phyloP scores from a whole-genome alignment of 1,139 yeast genomes.

The Scheffersomyces segobiensis region DNA sequence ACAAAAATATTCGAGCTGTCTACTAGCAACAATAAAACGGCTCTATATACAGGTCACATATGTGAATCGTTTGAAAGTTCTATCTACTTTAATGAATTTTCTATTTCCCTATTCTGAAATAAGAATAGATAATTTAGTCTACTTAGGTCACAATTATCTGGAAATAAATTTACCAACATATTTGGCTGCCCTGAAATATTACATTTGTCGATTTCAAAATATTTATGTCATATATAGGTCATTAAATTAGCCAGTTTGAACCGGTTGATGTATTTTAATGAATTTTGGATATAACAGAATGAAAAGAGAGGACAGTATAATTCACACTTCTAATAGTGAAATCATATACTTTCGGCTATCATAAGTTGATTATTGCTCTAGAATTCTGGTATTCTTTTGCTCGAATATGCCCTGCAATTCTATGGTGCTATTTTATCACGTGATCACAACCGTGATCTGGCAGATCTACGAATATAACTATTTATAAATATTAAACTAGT shows the following conservation, averaged over 20 bases:
- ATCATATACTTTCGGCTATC: background rate
- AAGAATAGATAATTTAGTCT: too few relatives aligned
- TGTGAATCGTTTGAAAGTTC: too few relatives aligned
- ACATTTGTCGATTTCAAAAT: too few relatives aligned
- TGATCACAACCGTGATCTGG: background rate
- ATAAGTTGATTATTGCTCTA: background rate
- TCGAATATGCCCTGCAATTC: background rate
- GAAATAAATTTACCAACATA: too few relatives aligned
- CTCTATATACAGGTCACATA: too few relatives aligned
- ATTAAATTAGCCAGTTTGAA: too few relatives aligned
- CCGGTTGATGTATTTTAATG: background rate
- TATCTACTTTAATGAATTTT: too few relatives aligned
- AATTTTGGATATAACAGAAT: background rate
- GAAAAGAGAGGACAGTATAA: background rate
- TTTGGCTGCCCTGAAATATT: too few relatives aligned
- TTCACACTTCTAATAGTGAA: background rate
- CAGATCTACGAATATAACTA: background rate
- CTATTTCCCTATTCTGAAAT: too few relatives aligned
- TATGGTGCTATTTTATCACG: background rate
- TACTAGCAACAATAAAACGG: too few relatives aligned
- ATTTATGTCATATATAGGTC: too few relatives aligned
- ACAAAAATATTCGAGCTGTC: background rate
- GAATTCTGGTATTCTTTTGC: background rate
- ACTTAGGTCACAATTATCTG: too few relatives aligned
- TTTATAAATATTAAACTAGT: background rate